phyloP scores from a whole-genome alignment of 1,139 yeast genomes.

The Kodamaea derodonti region DNA sequence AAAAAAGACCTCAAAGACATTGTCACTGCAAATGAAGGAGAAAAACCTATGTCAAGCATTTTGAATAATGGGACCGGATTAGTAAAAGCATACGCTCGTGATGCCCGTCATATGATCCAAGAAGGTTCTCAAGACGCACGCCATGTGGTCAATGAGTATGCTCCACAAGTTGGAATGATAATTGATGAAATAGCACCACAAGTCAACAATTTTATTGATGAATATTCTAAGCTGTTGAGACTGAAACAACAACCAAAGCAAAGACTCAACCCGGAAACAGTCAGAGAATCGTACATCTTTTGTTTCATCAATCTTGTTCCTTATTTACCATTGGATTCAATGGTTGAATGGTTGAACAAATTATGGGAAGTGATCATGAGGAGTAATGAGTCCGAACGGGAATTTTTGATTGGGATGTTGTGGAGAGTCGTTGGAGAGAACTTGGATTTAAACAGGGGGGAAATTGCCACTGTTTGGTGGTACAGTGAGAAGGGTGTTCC shows the following conservation, averaged over 20 bases:
- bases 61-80: not conserved
- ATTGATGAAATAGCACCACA: not conserved
- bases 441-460: slow-evolving; percentile 58
- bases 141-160: not conserved
- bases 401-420: slow-evolving; percentile 25
- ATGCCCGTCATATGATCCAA: slow-evolving; percentile 8
- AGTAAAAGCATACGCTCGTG: not conserved
- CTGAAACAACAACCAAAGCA: not conserved
- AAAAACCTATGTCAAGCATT: slow-evolving; percentile 24
- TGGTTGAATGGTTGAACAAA: slow-evolving; percentile 47
- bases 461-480: slow-evolving; percentile 69
- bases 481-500: slow-evolving; percentile 26
- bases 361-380: slow-evolving; percentile 38
- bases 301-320: slow-evolving; percentile 54
- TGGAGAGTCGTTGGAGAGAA: slow-evolving; percentile 45
- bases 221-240: too few species aligned
- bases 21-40: slow-evolving; percentile 27
- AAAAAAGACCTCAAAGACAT: slow-evolving; percentile 23
- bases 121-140: slow-evolving; percentile 11
- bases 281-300: slow-evolving; percentile 50
- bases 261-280: slow-evolving; percentile 35
- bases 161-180: not conserved
- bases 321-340: slow-evolving; percentile 42
- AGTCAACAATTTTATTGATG: not conserved
- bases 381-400: slow-evolving; percentile 29